A percentile compares a stretch with the other conserved stretches of the same genome.
These are phyloP conservation scores for Penicillium polonicum DNA, from an alignment of 2,329 filamentous ascomycete species.

Conservation along the genomic window DNA sequence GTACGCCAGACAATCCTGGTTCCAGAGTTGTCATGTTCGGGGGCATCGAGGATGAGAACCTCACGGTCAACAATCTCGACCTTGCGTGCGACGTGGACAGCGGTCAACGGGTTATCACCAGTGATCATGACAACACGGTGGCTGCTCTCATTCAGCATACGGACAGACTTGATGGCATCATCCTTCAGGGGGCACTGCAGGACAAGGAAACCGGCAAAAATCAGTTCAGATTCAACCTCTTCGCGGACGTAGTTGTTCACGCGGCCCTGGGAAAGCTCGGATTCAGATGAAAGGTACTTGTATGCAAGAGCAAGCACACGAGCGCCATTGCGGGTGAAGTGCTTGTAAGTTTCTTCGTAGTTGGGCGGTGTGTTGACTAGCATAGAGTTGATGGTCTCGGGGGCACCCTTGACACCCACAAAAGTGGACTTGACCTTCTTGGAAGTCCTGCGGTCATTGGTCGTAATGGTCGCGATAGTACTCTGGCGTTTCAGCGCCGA, in stretches of 20 bases:
- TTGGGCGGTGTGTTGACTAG: conserved; percentile 75
- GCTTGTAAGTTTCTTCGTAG: conserved; percentile 98
- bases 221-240: conserved; percentile 78
- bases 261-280: conserved; percentile 75
- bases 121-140: conserved; percentile 99
- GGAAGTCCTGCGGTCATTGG: conserved; percentile 68
- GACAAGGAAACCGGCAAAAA: conserved; percentile 93
- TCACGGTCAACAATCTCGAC: conserved; percentile 98
- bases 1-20: conserved; percentile 90
- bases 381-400: conserved; percentile 95
- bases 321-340: conserved; percentile 93
- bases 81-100: conserved; percentile 89
- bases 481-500: conserved; percentile 95
- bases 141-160: conserved; percentile 98
- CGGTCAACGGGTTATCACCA: conserved; percentile 94
- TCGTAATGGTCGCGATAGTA: conserved; percentile 80
- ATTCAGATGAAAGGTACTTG: conserved; percentile 80
- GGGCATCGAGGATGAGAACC: conserved; percentile 89
- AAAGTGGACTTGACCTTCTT: conserved; percentile 82
- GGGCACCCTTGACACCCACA: conserved; percentile 92
- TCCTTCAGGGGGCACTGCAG: conserved; percentile 95
- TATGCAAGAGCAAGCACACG: conserved; percentile 91
- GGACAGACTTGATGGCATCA: conserved; percentile 88
- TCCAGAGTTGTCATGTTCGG: conserved; percentile 80
- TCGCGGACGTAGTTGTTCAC: conserved; percentile 96